Conservation (phyloP, 352 stramenopile species). For the Aphanomyces invadans region DNA sequence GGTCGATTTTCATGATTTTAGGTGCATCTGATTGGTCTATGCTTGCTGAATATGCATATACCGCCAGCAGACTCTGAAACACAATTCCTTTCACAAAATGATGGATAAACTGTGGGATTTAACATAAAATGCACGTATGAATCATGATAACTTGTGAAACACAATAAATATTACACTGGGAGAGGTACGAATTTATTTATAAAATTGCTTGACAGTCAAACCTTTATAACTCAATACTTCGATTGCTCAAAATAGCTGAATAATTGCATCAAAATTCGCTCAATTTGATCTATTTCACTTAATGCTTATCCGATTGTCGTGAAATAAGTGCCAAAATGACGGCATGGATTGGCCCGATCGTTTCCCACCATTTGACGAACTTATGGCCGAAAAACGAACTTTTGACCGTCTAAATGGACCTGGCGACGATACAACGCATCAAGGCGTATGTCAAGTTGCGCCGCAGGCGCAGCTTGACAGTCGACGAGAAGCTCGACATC, state of each 20-base stretch:
- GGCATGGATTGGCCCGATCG: not conserved
- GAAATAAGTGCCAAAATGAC: conserved; percentile 5
- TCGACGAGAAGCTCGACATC: no score
- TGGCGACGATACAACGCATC: no score
- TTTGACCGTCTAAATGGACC: no score
- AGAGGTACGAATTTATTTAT: no score
- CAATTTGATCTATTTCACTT: not conserved
- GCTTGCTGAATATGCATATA: not conserved
- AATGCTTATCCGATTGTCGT: not conserved
- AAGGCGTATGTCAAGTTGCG: no score
- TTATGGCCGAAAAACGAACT: no score
- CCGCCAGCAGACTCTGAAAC: not conserved
- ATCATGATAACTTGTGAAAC: not conserved
- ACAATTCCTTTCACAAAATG: not conserved
- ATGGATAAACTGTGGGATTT: not conserved
- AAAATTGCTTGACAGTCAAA: no score
- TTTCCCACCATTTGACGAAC: not conserved
- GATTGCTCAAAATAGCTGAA: not conserved
- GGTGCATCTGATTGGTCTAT: not conserved
- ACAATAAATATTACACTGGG: no score
- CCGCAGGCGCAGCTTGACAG: no score
- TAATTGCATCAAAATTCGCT: not conserved
- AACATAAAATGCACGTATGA: not conserved
- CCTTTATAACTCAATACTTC: conserved; percentile 1
- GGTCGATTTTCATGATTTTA: not conserved